Conservation (phyloP, 306 rosid genomes). For the Sicyos edulis region DNA sequence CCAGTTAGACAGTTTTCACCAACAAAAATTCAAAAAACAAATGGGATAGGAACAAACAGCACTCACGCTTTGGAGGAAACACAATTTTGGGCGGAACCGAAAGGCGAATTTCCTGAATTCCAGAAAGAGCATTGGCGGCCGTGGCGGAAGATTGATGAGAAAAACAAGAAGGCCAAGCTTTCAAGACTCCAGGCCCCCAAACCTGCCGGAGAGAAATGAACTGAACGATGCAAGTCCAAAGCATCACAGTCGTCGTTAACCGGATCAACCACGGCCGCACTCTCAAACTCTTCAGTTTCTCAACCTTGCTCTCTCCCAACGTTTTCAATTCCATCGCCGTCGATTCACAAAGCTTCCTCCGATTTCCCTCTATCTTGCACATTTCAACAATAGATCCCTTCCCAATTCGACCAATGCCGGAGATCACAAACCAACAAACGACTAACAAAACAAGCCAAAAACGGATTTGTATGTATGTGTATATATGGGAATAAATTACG, state of each 20-base stretch:
- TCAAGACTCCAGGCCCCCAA: constrained; percentile 27
- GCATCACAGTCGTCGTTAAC: constrained; percentile 27
- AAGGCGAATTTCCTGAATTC: constrained; percentile 27
- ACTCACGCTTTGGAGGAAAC: constrained; percentile 24
- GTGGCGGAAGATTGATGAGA: constrained; percentile 22
- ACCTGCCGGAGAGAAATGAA: constrained; percentile 28
- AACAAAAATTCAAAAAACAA: background rate
- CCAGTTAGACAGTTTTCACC: background rate
- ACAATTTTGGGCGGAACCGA: constrained; percentile 14
- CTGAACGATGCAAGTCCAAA: constrained; percentile 46
- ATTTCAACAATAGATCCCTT: constrained; percentile 5
- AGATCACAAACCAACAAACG: background rate
- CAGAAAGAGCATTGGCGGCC: constrained; percentile 20
- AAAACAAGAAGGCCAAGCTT: constrained; percentile 23
- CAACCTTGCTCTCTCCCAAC: constrained; percentile 25
- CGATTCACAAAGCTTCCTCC: constrained; percentile 14
- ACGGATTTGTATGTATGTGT: background rate
- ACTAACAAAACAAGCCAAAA: background rate
- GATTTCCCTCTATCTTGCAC: constrained; percentile 21
- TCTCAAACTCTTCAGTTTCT: constrained; percentile 32
- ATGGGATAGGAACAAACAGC: background rate
- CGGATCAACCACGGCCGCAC: constrained; percentile 45
- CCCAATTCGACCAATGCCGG: background rate
- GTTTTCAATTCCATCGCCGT: constrained; percentile 20
- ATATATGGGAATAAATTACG: background rate